These are phyloP conservation scores for Akanthomyces dipterigenus DNA, from an alignment of 2,329 filamentous ascomycete species.

Conservation along the genomic window DNA sequence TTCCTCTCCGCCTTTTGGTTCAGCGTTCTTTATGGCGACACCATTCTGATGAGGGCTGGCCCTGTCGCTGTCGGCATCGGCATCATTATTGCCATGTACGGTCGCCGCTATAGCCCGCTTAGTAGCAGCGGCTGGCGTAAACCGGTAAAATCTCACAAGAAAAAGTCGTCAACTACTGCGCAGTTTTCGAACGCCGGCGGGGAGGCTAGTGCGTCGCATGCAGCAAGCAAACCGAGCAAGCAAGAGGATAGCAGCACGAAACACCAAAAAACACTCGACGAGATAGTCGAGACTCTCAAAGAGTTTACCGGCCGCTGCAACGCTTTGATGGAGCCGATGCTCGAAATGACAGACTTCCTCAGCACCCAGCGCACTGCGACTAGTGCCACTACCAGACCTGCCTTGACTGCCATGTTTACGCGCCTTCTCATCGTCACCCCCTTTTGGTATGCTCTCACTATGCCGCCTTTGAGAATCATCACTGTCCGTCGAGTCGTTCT, in stretches of 20 bases:
- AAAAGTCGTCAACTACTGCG: conserved; percentile 14
- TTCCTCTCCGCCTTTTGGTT: conserved; percentile 83
- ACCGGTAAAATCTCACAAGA: conserved; percentile 31
- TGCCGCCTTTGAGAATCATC: conserved; percentile 77
- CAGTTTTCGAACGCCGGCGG: conserved; percentile 19
- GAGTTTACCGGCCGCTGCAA: conserved; percentile 89
- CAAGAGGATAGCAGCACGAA: conserved; percentile 60
- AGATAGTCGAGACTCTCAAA: conserved; percentile 91
- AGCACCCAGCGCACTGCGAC: conserved; percentile 86
- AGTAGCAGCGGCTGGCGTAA: conserved; percentile 73
- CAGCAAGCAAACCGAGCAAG: conserved; percentile 20
- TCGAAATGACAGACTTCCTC: conserved; percentile 86
- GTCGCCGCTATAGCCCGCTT: conserved; percentile 78
- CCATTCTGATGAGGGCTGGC: conserved; percentile 71
- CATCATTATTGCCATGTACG: conserved; percentile 89
- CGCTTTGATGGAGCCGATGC: conserved; percentile 79
- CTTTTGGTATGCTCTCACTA: conserved; percentile 75
- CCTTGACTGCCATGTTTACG: conserved; percentile 82
- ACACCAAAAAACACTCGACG: conserved; percentile 90
- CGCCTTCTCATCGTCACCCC: conserved; percentile 84
- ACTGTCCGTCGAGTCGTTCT: conserved; percentile 80
- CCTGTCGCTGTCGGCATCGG: conserved; percentile 73
- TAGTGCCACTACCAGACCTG: conserved; percentile 82
- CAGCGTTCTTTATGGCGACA: conserved; percentile 76
- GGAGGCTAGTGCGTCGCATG: conserved; percentile 18